Percentiles rank a stretch among this genome's conserved stretches.
phyloP scores from a whole-genome alignment of 2,329 filamentous ascomycete species.

The Rhinocladiella similis region DNA sequence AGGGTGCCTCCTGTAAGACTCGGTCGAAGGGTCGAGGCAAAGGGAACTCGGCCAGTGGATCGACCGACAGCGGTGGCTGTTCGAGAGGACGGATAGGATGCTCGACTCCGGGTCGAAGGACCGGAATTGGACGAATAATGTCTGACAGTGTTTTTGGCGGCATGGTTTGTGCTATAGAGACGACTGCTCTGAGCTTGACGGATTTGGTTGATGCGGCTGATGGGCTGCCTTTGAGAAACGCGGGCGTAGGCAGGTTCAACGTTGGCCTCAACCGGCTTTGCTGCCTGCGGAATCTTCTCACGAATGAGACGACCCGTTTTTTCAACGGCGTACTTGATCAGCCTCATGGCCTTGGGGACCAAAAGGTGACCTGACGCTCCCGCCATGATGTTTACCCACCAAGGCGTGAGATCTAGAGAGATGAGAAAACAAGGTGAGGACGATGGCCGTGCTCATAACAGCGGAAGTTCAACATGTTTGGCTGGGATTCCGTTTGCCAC shows the following conservation, averaged over 20 bases:
- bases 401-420: conserved; percentile 6
- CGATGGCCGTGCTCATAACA: too few relatives aligned
- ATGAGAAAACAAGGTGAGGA: conserved; percentile 43
- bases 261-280: conserved; percentile 31
- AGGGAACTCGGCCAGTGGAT: conserved; percentile 75
- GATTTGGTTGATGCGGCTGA: conserved; percentile 62
- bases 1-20: conserved; percentile 88
- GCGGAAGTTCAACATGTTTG: not conserved
- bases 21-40: conserved; percentile 83
- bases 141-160: conserved; percentile 45
- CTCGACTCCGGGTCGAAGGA: conserved; percentile 47
- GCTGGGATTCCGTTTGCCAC: not conserved
- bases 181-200: conserved; percentile 64
- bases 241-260: conserved; percentile 61
- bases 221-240: conserved; percentile 54
- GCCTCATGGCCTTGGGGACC: conserved; percentile 51
- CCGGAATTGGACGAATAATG: conserved; percentile 53
- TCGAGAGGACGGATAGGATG: conserved; percentile 57
- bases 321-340: conserved; percentile 48
- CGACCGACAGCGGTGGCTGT: conserved; percentile 59
- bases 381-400: conserved; percentile 41
- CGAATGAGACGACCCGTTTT: conserved; percentile 47
- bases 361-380: conserved; percentile 49
- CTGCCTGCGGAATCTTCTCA: conserved; percentile 43
- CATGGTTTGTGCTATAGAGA: conserved; percentile 60